Evolutionary conservation across 352 stramenopile species (phyloP).

Genomic region (Pythium diclinum): DNA sequence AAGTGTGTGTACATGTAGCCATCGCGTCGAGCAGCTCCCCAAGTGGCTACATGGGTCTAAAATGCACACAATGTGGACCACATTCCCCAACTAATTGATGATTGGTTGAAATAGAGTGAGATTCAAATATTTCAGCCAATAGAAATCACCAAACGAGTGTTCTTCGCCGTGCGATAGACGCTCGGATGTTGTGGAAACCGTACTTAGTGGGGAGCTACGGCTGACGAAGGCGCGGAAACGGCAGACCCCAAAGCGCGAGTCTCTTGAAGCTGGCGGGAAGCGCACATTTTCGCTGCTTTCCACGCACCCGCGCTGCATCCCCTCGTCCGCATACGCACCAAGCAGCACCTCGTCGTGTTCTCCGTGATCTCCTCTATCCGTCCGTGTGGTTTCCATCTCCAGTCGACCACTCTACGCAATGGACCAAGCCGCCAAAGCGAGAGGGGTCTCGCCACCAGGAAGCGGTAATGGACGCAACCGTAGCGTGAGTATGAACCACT

Average conservation of each 20-base stretch:
- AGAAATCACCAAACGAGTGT: background rate
- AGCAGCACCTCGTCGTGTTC: background rate
- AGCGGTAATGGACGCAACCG: conserved; percentile 38
- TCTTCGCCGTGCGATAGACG: conserved; percentile 2
- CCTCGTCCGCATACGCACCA: background rate
- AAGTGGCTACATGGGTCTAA: background rate
- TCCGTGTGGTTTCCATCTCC: conserved; percentile 6
- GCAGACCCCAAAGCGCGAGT: background rate
- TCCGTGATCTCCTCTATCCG: conserved; percentile 15
- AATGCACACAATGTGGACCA: conserved; percentile 6
- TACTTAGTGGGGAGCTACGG: conserved; percentile 12
- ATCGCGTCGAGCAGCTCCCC: background rate
- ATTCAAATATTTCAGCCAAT: conserved; percentile 17
- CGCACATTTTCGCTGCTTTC: background rate
- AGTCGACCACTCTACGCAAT: conserved; percentile 8
- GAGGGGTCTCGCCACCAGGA: conserved; percentile 13
- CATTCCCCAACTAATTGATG: background rate
- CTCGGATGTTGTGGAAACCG: background rate
- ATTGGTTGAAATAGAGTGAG: conserved; percentile 6
- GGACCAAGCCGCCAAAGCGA: conserved; percentile 10
- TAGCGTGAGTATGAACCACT: conserved; percentile 71
- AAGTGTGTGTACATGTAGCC: background rate
- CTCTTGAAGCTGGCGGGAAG: conserved; percentile 5
- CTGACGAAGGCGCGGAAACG: conserved; percentile 21
- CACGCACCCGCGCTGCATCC: background rate